phyloP scores from a whole-genome alignment of 257 asterid genomes.

The Penstemon davidsonii region DNA sequence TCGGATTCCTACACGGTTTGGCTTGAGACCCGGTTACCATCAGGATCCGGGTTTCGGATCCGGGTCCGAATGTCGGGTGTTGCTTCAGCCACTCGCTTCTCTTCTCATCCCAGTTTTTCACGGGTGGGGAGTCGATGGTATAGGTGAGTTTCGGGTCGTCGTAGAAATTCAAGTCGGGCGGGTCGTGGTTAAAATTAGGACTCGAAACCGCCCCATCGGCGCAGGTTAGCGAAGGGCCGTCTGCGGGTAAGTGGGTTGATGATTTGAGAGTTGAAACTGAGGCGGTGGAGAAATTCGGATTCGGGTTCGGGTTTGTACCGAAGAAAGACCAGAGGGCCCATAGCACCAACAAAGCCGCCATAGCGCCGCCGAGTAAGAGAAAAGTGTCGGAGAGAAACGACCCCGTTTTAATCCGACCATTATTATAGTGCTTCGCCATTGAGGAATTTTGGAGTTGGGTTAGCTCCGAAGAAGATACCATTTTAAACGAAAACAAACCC shows the following conservation, averaged over 20 bases:
- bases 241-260: neutral
- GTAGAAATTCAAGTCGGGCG: slow-evolving; percentile 64
- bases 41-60: slow-evolving; percentile 50
- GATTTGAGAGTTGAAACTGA: slow-evolving; percentile 25
- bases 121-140: slow-evolving; percentile 59
- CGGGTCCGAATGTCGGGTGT: slow-evolving; percentile 68
- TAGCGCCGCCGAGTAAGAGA: slow-evolving; percentile 47
- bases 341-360: slow-evolving; percentile 43
- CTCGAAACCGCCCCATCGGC: slow-evolving; percentile 4
- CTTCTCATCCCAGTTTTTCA: slow-evolving; percentile 75
- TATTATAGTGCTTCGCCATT: slow-evolving; percentile 40
- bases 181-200: slow-evolving; percentile 41
- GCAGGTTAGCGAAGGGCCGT: slow-evolving; percentile 7
- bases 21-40: slow-evolving; percentile 91
- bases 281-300: slow-evolving; percentile 30
- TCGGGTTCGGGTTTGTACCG: slow-evolving; percentile 29
- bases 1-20: slow-evolving; percentile 76
- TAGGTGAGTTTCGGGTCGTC: slow-evolving; percentile 72
- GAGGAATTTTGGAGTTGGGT: slow-evolving; percentile 35
- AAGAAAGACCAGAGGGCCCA: slow-evolving; percentile 67
- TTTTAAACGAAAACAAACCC: slow-evolving; percentile 22
- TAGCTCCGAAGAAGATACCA: slow-evolving; percentile 42
- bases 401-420: slow-evolving; percentile 41
- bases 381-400: slow-evolving; percentile 45
- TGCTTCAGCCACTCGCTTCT: slow-evolving; percentile 64